These are phyloP conservation scores for Lipomyces anomalus DNA, from an alignment of 805 yeast species.

Conservation along the genomic window DNA sequence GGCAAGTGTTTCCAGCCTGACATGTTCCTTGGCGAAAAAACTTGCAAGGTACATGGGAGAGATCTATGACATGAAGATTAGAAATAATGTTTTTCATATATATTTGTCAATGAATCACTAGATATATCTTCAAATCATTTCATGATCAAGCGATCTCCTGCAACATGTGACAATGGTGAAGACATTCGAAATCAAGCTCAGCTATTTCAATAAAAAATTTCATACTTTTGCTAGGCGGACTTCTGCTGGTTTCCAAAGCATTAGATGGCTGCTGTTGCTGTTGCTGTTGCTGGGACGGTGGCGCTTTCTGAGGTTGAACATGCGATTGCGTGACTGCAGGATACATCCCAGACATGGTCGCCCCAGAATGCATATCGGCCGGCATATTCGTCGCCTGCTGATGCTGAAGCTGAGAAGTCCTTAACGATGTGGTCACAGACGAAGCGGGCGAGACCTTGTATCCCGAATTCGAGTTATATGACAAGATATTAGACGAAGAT, in stretches of 20 bases:
- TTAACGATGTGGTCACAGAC: no score
- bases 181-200: background rate
- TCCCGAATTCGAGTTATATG: no score
- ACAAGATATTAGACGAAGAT: no score
- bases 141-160: no score
- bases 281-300: background rate
- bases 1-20: slow-evolving; percentile 90
- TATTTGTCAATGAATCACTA: no score
- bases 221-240: slow-evolving; percentile 26
- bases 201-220: no score
- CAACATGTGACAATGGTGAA: no score
- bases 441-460: no score
- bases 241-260: slow-evolving; percentile 20
- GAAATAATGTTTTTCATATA: no score
- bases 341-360: background rate
- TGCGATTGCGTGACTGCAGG: background rate
- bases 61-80: slow-evolving; percentile 40
- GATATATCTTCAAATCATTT: no score
- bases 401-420: no score
- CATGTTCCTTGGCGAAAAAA: slow-evolving; percentile 88
- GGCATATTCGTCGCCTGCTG: no score
- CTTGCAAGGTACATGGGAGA: slow-evolving; percentile 95
- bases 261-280: slow-evolving; percentile 10
- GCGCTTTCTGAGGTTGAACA: background rate
- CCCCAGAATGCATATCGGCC: background rate